Base-by-base conservation (phyloP, 257 asterid species). In the Solanum phureja region DNA sequence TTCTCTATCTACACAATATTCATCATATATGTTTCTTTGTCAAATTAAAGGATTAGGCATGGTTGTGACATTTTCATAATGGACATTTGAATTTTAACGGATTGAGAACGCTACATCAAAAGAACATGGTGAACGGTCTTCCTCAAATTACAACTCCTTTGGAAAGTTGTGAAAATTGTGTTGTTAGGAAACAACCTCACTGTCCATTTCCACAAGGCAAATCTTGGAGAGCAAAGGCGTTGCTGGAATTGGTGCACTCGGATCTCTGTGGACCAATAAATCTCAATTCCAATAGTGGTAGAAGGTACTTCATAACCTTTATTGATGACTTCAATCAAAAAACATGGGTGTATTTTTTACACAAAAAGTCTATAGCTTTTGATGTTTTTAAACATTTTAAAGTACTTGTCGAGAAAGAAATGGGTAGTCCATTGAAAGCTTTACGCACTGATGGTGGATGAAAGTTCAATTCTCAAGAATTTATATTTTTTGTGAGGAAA, bases 51-150 rank as follows among this genome's bases (percentile, higher is more conserved):
- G 72, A 18, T 56, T 7, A 81, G 33, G 11, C 4, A 33, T 79
- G 83, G 73, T 27, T 87, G 23, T 87, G 86, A 82, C 87, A 87
- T n/a, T 87, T 37, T 4, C 83, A 71, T 13, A 64, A 87, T 81
- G 83, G 66, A 2, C 69, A 87, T 6, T n/a, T 24, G 18, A 87
- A 40, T 6, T 87, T 87, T 86, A 49, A 37, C 11, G 14, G 46
- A 11, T 4, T 29, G 12, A 86, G 31, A 14, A 27, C 8, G 5
- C 24, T 69, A 11, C 8, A 86, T 11, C 62, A 86, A 16, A 86
- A 86, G 27, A 86, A 73, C 27, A 49, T 44, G 74, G 73, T 73
- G 74, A 5, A 4, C 0, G 60, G 21, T 4, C 52, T 52, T 83
- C 19, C 31, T 12, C 21, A 83, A 33, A n/a, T 56, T n/a, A 21